A percentile compares a stretch with the other conserved stretches of the same genome.
Evolutionary conservation across 495 filamentous ascomycete species (phyloP).

Genomic region (Talaromyces nanjingensis): DNA sequence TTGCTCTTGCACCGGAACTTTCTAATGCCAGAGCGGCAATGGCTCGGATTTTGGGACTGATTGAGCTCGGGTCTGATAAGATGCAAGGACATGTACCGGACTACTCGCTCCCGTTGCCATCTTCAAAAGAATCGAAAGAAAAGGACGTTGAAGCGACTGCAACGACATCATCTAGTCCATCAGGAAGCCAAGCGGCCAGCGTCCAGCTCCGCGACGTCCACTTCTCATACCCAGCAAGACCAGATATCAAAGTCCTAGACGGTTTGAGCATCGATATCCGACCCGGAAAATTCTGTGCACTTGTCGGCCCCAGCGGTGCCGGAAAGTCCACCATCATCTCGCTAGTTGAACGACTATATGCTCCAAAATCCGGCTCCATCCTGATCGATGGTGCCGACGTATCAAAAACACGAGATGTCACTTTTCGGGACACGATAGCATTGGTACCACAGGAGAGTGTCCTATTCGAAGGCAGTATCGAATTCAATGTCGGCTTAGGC

Average conservation of each 20-base stretch:
- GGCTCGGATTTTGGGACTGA: slow-evolving; percentile 38
- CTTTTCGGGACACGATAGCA: slow-evolving; percentile 53
- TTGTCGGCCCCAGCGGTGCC: slow-evolving; percentile 54
- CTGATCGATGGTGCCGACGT: not conserved
- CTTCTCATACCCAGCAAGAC: slow-evolving; percentile 53
- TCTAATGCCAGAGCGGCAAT: slow-evolving; percentile 44
- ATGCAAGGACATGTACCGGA: slow-evolving; percentile 19
- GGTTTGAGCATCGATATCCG: slow-evolving; percentile 33
- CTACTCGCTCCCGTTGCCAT: not conserved
- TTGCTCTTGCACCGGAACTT: slow-evolving; percentile 56
- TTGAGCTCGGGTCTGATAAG: slow-evolving; percentile 35
- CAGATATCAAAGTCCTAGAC: slow-evolving; percentile 32
- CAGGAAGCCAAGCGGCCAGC: slow-evolving; percentile 27
- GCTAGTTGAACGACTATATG: slow-evolving; percentile 59
- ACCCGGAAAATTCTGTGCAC: slow-evolving; percentile 42
- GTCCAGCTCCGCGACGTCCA: slow-evolving; percentile 49
- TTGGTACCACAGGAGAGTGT: slow-evolving; percentile 52
- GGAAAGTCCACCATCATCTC: slow-evolving; percentile 64
- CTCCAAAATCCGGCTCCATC: slow-evolving; percentile 13
- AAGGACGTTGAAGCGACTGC: slow-evolving; percentile 15
- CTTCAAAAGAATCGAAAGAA: slow-evolving; percentile 2
- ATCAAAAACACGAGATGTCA: slow-evolving; percentile 33
- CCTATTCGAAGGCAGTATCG: slow-evolving; percentile 47
- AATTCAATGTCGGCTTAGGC: slow-evolving; percentile 52
- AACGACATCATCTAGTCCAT: slow-evolving; percentile 16